phyloP scores from a whole-genome alignment of 1,139 yeast species.

The Lodderomyces jiufengensis region DNA sequence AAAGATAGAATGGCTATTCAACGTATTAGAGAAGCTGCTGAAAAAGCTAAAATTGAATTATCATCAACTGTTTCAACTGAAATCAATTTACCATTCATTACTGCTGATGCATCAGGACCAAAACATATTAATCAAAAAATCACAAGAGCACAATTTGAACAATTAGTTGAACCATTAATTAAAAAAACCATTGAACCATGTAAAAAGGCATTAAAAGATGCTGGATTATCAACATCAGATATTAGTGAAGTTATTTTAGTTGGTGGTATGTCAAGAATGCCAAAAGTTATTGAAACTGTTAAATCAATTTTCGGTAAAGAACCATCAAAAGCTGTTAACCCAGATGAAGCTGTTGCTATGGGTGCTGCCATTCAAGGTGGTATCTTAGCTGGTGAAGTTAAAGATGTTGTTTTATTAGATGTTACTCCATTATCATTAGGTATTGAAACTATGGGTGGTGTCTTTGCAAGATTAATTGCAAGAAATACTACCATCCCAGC shows the following conservation, averaged over 20 bases:
- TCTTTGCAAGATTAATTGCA: constrained; percentile 93
- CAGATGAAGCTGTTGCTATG: constrained; percentile 99
- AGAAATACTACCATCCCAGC: constrained; percentile 98
- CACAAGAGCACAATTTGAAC: constrained; percentile 90
- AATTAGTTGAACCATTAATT: constrained; percentile 84
- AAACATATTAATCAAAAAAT: constrained; percentile 95
- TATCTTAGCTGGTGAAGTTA: constrained; percentile 96
- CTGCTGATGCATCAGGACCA: constrained; percentile 95
- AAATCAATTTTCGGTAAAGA: constrained; percentile 89
- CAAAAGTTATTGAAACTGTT: constrained; percentile 97
- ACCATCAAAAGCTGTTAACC: constrained; percentile 98
- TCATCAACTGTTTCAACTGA: constrained; percentile 93
- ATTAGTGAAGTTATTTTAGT: constrained; percentile 94
- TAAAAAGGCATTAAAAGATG: constrained; percentile 97
- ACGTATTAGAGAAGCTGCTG: constrained; percentile 99
- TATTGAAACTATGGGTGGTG: constrained; percentile 99
- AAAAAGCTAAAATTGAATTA: constrained; percentile 98
- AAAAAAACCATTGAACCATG: constrained; percentile 96
- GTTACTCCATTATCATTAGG: constrained; percentile 98
- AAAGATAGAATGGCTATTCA: constrained; percentile 98
- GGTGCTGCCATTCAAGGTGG: constrained; percentile 99
- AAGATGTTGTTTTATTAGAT: constrained; percentile 72
- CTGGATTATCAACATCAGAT: constrained; percentile 78
- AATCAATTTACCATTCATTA: constrained; percentile 94
- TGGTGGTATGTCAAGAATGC: constrained; percentile 99